These are phyloP conservation scores for Alternaria tenuissima DNA, from an alignment of 2,329 filamentous ascomycete genomes.

Conservation along the genomic window DNA sequence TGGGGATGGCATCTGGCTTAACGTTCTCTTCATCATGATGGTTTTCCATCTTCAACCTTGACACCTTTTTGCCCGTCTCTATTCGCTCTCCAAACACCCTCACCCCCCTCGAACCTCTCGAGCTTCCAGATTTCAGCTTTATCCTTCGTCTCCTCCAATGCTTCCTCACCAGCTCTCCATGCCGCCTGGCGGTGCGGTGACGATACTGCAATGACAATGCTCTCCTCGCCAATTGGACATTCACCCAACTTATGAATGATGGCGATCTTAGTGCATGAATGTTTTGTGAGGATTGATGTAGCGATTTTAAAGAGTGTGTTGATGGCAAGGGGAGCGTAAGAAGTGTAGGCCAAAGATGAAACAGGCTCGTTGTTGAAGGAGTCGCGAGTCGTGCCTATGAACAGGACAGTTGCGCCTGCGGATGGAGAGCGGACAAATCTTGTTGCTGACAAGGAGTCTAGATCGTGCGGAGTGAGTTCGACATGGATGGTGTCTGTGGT, in stretches of 20 bases:
- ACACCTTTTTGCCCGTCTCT: constrained; percentile 72
- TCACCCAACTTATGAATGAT: constrained; percentile 85
- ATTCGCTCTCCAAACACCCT: constrained; percentile 88
- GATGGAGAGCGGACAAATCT: constrained; percentile 68
- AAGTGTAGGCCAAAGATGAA: constrained; percentile 75
- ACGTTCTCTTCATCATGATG: constrained; percentile 7
- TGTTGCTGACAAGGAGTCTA: constrained; percentile 68
- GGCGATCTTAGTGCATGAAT: constrained; percentile 75
- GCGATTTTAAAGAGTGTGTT: constrained; percentile 73
- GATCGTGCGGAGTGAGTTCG: constrained; percentile 69
- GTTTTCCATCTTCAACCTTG: constrained; percentile 48
- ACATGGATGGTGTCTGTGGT: constrained; percentile 65
- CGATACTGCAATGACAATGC: constrained; percentile 87
- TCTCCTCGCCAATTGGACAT: constrained; percentile 91
- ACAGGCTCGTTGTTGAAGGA: constrained; percentile 76
- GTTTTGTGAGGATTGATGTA: constrained; percentile 63
- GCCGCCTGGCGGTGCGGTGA: constrained; percentile 83
- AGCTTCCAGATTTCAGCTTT: constrained; percentile 95
- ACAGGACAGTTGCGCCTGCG: constrained; percentile 44
- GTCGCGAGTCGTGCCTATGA: constrained; percentile 75
- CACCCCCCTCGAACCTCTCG: constrained; percentile 82
- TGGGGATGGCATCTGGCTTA: not conserved
- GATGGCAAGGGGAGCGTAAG: constrained; percentile 76
- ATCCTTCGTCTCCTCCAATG: constrained; percentile 84
- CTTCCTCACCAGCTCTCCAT: constrained; percentile 89